Evolutionary conservation across 2,329 filamentous ascomycete genomes (phyloP).

Genomic region (Chrysosporium keratinophilum): DNA sequence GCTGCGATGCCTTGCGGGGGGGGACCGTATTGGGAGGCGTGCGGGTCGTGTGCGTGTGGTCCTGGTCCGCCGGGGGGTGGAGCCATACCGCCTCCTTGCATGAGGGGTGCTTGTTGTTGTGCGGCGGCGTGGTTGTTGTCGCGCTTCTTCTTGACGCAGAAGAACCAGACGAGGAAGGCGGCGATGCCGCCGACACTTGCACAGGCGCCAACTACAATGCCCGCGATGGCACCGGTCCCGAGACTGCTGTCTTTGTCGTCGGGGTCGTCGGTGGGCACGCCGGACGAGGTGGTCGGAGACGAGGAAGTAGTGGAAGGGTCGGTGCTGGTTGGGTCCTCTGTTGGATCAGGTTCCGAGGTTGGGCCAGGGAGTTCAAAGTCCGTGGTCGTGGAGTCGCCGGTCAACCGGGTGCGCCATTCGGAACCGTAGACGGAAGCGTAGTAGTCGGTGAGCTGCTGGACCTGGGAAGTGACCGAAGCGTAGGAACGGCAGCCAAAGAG

Average conservation of each 20-base stretch:
- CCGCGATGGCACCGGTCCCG: constrained; percentile 16
- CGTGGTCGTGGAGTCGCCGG: neutral
- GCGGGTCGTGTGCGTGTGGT: neutral
- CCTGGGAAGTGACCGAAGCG: constrained; percentile 11
- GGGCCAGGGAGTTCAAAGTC: neutral
- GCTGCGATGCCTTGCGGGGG: constrained; percentile 1
- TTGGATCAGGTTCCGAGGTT: neutral
- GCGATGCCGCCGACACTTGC: constrained; percentile 13
- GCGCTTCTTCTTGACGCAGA: constrained; percentile 13
- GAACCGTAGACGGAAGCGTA: constrained; percentile 17
- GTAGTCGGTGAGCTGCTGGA: constrained; percentile 15
- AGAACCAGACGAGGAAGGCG: constrained; percentile 14
- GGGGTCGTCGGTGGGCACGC: neutral
- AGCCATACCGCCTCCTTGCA: neutral
- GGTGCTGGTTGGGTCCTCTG: neutral
- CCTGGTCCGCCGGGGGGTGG: neutral
- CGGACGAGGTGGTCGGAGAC: neutral
- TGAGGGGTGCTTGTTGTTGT: neutral
- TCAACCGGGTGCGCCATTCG: constrained; percentile 5
- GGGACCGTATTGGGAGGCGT: constrained; percentile 1
- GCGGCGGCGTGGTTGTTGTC: neutral
- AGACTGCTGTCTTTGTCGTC: neutral
- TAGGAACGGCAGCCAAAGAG: constrained; percentile 15
- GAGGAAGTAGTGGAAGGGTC: neutral
- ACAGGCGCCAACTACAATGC: constrained; percentile 16